Percentiles rank a stretch among this genome's conserved stretches.
Evolutionary conservation across 164 flowering plant species (phyloP).

Genomic region (Macadamia tetraphylla): DNA sequence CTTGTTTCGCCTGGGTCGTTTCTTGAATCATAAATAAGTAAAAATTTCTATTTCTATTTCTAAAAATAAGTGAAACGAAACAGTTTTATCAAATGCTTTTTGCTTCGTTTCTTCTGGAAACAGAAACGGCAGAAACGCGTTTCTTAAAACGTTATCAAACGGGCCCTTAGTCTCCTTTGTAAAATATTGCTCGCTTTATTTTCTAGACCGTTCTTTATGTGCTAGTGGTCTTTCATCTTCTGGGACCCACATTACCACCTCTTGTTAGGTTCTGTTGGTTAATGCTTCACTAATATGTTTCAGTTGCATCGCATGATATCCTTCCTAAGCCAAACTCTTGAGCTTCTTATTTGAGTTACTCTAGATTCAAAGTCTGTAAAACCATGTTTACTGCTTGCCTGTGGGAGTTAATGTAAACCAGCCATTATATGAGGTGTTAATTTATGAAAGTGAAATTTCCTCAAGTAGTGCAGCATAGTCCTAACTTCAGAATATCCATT

Average conservation of each 20-base stretch:
- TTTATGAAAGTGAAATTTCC: neutral
- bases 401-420: neutral
- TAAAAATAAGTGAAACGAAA: too few species aligned
- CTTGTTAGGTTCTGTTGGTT: neutral
- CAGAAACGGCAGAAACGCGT: too few species aligned
- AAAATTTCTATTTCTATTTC: too few species aligned
- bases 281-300: neutral
- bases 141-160: too few species aligned
- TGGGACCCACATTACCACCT: neutral
- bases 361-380: neutral
- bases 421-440: neutral
- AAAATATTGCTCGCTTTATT: neutral
- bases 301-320: too few species aligned
- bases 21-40: too few species aligned
- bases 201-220: neutral
- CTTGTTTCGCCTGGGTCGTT: too few species aligned
- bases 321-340: neutral
- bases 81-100: too few species aligned
- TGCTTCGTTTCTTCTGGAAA: too few species aligned
- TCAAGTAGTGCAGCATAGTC: too few species aligned
- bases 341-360: neutral
- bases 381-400: neutral
- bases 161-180: neutral
- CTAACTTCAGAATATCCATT: too few species aligned
- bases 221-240: neutral